Percentiles rank a stretch among this genome's conserved stretches.
Conservation (phyloP, 495 filamentous ascomycete genomes). For the Tetracladium setigerum region DNA sequence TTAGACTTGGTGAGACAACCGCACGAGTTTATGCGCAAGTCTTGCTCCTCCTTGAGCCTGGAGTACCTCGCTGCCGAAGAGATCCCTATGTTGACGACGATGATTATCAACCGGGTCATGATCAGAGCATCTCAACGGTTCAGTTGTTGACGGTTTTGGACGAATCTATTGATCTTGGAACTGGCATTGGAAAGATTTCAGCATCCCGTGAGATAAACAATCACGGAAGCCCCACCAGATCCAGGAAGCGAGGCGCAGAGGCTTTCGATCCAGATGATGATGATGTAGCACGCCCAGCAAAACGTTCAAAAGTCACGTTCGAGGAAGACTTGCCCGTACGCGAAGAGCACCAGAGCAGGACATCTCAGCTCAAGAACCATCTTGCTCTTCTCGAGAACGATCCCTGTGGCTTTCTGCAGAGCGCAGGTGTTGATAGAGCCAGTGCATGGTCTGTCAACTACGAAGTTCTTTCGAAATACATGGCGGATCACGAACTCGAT, state of each 20-base stretch:
- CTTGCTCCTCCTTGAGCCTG: slow-evolving; percentile 59
- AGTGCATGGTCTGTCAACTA: slow-evolving; percentile 78
- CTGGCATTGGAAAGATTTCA: slow-evolving; percentile 18
- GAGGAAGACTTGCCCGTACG: slow-evolving; percentile 20
- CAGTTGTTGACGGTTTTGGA: slow-evolving; percentile 39
- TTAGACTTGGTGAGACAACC: slow-evolving; percentile 54
- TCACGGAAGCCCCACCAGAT: slow-evolving; percentile 12
- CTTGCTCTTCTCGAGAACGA: slow-evolving; percentile 68
- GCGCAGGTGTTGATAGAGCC: slow-evolving; percentile 44
- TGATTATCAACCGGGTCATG: slow-evolving; percentile 27
- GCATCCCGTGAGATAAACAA: not conserved
- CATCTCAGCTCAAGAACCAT: slow-evolving; percentile 63
- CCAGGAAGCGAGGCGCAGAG: slow-evolving; percentile 23
- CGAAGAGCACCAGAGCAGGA: slow-evolving; percentile 28
- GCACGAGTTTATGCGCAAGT: slow-evolving; percentile 68
- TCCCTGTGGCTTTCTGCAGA: slow-evolving; percentile 58
- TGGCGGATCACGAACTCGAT: slow-evolving; percentile 71
- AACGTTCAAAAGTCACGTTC: slow-evolving; percentile 21
- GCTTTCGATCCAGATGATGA: slow-evolving; percentile 23
- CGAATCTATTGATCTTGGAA: slow-evolving; percentile 30
- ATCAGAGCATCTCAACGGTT: slow-evolving; percentile 32
- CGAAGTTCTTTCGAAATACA: slow-evolving; percentile 51
- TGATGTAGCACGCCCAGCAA: slow-evolving; percentile 5
- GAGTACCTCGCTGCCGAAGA: slow-evolving; percentile 51
- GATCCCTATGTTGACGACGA: slow-evolving; percentile 46